Evolutionary conservation across 2,329 filamentous ascomycete species (phyloP).

Genomic region (Aureobasidium lini): DNA sequence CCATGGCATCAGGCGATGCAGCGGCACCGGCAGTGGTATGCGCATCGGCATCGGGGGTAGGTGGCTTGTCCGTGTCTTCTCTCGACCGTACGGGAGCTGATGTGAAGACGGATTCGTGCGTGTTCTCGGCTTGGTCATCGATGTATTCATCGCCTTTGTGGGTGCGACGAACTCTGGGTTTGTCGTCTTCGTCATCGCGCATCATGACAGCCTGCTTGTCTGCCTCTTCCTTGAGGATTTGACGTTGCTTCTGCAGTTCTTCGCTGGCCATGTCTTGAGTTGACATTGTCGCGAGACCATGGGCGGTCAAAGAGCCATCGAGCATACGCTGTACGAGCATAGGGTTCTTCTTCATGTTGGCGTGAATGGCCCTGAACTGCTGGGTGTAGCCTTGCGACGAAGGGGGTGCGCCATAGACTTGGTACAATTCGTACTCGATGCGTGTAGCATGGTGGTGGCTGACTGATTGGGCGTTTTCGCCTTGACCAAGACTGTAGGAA

Average conservation of each 20-base stretch:
- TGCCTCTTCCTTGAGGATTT: slow-evolving; percentile 66
- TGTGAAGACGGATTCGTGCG: slow-evolving; percentile 37
- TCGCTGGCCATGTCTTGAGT: slow-evolving; percentile 87
- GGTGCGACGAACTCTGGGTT: slow-evolving; percentile 74
- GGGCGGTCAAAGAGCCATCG: slow-evolving; percentile 61
- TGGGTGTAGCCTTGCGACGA: slow-evolving; percentile 43
- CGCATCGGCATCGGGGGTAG: not conserved
- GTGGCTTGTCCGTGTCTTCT: slow-evolving; percentile 21
- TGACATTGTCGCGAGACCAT: slow-evolving; percentile 79
- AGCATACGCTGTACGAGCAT: slow-evolving; percentile 70
- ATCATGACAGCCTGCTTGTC: slow-evolving; percentile 82
- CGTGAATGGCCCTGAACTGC: slow-evolving; percentile 68
- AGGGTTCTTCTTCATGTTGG: slow-evolving; percentile 84
- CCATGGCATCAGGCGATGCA: slow-evolving; percentile 12
- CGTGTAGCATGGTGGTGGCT: slow-evolving; percentile 66
- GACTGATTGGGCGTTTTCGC: slow-evolving; percentile 54
- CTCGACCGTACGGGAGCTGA: slow-evolving; percentile 38
- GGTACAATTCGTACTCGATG: slow-evolving; percentile 64
- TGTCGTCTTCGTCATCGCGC: slow-evolving; percentile 56
- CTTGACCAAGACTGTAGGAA: slow-evolving; percentile 55
- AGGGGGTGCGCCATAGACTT: slow-evolving; percentile 48
- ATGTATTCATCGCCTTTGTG: slow-evolving; percentile 94
- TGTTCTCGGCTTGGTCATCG: slow-evolving; percentile 57
- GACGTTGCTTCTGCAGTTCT: slow-evolving; percentile 71
- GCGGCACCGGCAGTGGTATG: slow-evolving; percentile 20